Conservation (phyloP, 1,284 basidiomycete genomes). For the Puccinia triticina region DNA sequence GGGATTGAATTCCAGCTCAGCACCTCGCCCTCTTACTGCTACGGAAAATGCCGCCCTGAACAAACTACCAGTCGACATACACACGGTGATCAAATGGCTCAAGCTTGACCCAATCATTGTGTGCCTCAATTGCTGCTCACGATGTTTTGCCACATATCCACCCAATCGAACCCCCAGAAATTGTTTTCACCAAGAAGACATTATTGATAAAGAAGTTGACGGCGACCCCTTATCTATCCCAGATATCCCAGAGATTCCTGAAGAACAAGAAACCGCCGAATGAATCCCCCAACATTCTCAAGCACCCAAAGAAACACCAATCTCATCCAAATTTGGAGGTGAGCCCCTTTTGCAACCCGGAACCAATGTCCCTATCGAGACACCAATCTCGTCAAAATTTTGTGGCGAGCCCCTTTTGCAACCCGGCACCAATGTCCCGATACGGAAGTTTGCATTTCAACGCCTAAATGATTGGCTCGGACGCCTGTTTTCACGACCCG, state of each 20-base stretch:
- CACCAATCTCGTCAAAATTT: no score
- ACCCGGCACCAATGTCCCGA: background rate
- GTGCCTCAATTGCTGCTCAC: background rate
- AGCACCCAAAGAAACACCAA: no score
- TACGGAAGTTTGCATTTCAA: background rate
- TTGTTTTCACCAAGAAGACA: background rate
- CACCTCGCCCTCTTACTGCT: background rate
- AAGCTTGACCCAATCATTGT: background rate
- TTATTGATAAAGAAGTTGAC: no score
- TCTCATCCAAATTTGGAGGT: no score
- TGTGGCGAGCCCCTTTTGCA: background rate
- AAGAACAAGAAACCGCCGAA: background rate
- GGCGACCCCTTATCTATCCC: no score
- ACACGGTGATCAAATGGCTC: background rate
- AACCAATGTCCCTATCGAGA: no score
- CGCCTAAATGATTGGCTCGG: slow-evolving; percentile 2
- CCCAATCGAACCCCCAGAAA: background rate
- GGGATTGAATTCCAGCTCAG: background rate
- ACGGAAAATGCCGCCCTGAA: background rate
- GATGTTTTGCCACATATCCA: slow-evolving; percentile 26
- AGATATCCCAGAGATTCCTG: no score
- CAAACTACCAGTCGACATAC: background rate
- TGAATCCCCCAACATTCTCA: no score
- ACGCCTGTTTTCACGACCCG: background rate
- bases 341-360: no score